phyloP scores from a whole-genome alignment of 2,329 filamentous ascomycete species.

The Xylaria digitata region DNA sequence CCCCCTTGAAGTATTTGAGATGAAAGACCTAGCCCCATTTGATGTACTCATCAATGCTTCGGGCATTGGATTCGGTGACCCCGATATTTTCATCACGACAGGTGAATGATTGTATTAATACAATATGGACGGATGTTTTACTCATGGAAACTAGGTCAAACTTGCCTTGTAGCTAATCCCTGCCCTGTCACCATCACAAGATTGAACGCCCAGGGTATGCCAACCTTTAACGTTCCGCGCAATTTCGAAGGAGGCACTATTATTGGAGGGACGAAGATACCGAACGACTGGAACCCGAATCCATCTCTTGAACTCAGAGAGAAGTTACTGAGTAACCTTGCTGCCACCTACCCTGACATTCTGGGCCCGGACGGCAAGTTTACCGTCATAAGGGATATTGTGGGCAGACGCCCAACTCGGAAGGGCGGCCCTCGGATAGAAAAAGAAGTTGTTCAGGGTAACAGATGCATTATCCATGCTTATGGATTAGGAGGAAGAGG shows the following conservation, averaged over 20 bases:
- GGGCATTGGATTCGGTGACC: constrained; percentile 58
- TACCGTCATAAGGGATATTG: constrained; percentile 56
- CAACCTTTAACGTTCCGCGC: constrained; percentile 72
- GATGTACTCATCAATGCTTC: constrained; percentile 59
- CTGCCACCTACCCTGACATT: constrained; percentile 47
- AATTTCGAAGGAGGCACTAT: constrained; percentile 72
- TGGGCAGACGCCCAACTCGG: constrained; percentile 59
- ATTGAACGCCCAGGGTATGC: constrained; percentile 71
- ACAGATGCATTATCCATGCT: constrained; percentile 60
- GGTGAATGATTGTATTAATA: constrained; percentile 45
- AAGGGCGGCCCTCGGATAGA: constrained; percentile 64
- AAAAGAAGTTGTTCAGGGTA: constrained; percentile 54
- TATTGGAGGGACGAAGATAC: constrained; percentile 74
- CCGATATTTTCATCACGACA: constrained; percentile 57
- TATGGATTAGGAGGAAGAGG: constrained; percentile 72
- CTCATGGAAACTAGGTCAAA: constrained; percentile 53
- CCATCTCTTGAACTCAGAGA: constrained; percentile 61
- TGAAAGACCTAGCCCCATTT: constrained; percentile 46
- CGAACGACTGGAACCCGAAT: constrained; percentile 64
- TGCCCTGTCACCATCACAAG: constrained; percentile 61
- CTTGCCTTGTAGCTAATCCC: constrained; percentile 56
- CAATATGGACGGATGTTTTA: constrained; percentile 39
- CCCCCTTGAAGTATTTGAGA: constrained; percentile 54
- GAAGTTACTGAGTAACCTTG: constrained; percentile 56
- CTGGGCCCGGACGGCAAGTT: constrained; percentile 45